These are phyloP conservation scores for Coemansia sp. DNA, from an alignment of 371 early-diverging fungal genomes.

Conservation along the genomic window DNA sequence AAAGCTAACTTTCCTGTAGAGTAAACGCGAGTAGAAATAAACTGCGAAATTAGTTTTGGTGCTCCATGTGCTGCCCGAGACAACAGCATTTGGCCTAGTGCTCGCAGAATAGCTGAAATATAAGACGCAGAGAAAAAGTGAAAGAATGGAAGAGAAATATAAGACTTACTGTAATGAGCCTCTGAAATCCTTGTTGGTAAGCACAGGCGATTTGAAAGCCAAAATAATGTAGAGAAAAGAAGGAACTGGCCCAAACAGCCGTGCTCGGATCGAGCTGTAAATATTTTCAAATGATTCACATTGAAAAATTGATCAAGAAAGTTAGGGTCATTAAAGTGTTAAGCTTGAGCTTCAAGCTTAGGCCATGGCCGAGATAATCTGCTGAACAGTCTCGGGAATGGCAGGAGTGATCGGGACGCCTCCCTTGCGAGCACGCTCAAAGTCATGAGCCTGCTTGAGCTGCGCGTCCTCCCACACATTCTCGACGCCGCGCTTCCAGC, in stretches of 20 bases:
- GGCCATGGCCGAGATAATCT: conserved; percentile 14
- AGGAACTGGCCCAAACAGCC: background rate
- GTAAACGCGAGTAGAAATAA: background rate
- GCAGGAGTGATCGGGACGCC: conserved; percentile 37
- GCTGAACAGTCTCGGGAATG: conserved; percentile 47
- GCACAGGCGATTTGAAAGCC: background rate
- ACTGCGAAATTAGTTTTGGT: conserved; percentile 1
- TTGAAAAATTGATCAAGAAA: background rate
- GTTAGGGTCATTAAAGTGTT: background rate
- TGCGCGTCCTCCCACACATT: conserved; percentile 47
- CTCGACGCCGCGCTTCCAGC: conserved; percentile 50
- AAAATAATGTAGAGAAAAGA: background rate
- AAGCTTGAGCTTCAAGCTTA: background rate
- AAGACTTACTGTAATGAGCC: conserved; percentile 17
- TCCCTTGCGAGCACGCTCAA: conserved; percentile 45
- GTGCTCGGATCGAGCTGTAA: background rate
- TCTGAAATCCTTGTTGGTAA: background rate
- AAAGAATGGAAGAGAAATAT: background rate
- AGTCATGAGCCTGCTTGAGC: conserved; percentile 47
- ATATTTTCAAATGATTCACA: background rate
- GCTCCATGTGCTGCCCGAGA: background rate
- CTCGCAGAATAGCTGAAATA: background rate
- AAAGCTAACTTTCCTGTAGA: conserved; percentile 21
- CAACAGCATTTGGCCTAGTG: background rate
- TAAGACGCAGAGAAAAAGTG: background rate